phyloP scores from a whole-genome alignment of 805 yeast genomes.

The Cyberlindnera misumaiensis region DNA sequence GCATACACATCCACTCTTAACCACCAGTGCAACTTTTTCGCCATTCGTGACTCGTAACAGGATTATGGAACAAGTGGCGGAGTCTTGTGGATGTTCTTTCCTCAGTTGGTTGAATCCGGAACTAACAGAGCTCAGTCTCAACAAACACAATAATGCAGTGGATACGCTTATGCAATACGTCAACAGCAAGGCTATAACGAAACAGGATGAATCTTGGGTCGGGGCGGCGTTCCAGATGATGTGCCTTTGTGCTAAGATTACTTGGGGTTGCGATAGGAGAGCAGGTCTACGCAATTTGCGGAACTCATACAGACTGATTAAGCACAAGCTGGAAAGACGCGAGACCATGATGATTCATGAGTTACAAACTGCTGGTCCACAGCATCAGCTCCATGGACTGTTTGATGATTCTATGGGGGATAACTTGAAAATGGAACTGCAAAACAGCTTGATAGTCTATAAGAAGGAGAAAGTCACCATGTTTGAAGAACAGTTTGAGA shows the following conservation, averaged over 20 bases:
- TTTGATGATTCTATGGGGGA: slow-evolving; percentile 9
- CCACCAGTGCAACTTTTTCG: slow-evolving; percentile 34
- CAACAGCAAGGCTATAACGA: neutral
- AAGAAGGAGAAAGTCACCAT: neutral
- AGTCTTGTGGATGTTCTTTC: slow-evolving; percentile 36
- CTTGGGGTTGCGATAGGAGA: slow-evolving; percentile 16
- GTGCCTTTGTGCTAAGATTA: slow-evolving; percentile 32
- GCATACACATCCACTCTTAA: slow-evolving; percentile 32
- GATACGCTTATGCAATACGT: slow-evolving; percentile 8
- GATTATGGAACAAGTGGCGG: slow-evolving; percentile 28
- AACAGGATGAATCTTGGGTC: slow-evolving; percentile 29
- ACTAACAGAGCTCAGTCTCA: slow-evolving; percentile 19
- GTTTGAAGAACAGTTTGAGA: slow-evolving; percentile 16
- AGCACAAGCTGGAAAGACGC: slow-evolving; percentile 14
- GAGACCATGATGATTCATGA: neutral
- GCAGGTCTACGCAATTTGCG: slow-evolving; percentile 23
- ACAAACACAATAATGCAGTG: slow-evolving; percentile 22
- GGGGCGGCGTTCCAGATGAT: slow-evolving; percentile 32
- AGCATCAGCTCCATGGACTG: too few relatives aligned
- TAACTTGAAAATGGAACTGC: slow-evolving; percentile 17
- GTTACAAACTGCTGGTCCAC: slow-evolving; percentile 5
- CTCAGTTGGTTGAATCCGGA: slow-evolving; percentile 27
- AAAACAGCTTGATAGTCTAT: slow-evolving; percentile 11
- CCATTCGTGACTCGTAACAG: slow-evolving; percentile 28
- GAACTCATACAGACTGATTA: slow-evolving; percentile 31